A percentile compares a stretch with the other conserved stretches of the same genome.
phyloP scores from a whole-genome alignment of 768 basidiomycete species.

The Rhodosporidiobolus sp. region DNA sequence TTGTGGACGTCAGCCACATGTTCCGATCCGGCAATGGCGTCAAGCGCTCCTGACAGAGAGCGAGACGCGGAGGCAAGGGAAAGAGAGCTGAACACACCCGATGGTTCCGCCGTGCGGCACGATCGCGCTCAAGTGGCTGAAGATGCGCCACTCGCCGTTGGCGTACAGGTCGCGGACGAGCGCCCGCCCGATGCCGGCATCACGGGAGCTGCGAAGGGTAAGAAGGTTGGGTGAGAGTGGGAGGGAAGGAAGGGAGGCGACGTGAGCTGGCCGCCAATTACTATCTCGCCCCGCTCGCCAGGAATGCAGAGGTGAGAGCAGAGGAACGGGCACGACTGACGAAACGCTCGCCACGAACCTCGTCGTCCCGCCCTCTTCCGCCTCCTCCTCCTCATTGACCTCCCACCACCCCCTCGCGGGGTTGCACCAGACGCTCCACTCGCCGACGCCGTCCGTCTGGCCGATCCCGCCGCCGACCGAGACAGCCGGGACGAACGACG shows the following conservation, averaged over 20 bases:
- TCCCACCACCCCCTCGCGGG: constrained; percentile 8
- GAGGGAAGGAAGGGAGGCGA: too few species aligned
- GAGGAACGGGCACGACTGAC: not conserved
- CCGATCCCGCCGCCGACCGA: too few species aligned
- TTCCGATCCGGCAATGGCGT: not conserved
- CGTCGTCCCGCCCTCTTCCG: not conserved
- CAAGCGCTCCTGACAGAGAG: not conserved
- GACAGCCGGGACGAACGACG: not conserved
- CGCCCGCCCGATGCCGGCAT: constrained; percentile 17
- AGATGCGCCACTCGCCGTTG: constrained; percentile 35
- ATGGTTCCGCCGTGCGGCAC: constrained; percentile 32
- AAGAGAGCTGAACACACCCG: constrained; percentile 11
- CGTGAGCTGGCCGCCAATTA: not conserved
- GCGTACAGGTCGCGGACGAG: constrained; percentile 31
- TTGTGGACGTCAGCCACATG: too few species aligned
- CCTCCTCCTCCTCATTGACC: not conserved
- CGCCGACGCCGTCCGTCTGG: not conserved
- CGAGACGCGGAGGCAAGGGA: too few species aligned
- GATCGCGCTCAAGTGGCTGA: constrained; percentile 8
- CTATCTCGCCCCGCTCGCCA: too few species aligned
- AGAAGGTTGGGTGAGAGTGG: not conserved
- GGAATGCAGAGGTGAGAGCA: not conserved
- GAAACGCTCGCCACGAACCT: constrained; percentile 15
- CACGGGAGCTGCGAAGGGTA: not conserved
- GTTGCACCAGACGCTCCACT: not conserved